Conservation (phyloP, 257 asterid genomes). For the Solanum lycopersicoides region DNA sequence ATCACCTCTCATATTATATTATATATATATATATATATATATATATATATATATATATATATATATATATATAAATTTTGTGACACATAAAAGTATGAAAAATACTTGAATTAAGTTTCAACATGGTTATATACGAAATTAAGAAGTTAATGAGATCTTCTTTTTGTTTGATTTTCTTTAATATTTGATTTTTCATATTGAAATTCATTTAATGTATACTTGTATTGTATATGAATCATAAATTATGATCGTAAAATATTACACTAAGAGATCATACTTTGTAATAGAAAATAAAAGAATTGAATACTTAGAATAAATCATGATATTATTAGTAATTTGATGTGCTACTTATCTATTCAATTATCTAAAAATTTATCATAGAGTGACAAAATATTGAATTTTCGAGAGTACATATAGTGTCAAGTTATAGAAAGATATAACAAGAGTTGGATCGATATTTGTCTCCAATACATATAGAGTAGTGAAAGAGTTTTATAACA, state of each 20-base stretch:
- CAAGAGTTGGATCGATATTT: not conserved
- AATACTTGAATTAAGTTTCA: not conserved
- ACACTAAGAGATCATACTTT: no score
- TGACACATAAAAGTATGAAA: not conserved
- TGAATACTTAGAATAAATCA: no score
- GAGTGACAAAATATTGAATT: not conserved
- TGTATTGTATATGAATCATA: not conserved
- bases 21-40: no score
- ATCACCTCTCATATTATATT: no score
- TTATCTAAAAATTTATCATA: not conserved
- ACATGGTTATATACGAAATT: not conserved
- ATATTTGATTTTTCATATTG: not conserved
- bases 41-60: no score
- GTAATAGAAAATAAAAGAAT: no score
- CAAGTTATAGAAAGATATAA: no score
- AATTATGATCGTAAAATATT: not conserved
- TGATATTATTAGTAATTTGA: not conserved
- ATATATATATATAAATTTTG: not conserved
- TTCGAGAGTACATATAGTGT: not conserved
- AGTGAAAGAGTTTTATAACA: not conserved
- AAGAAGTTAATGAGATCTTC: not conserved
- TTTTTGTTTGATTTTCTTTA: not conserved
- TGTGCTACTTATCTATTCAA: not conserved
- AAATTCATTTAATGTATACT: not conserved
- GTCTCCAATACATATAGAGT: not conserved